Evolutionary conservation across 2,329 filamentous ascomycete genomes (phyloP).

Genomic region (Botrytis tulipae): DNA sequence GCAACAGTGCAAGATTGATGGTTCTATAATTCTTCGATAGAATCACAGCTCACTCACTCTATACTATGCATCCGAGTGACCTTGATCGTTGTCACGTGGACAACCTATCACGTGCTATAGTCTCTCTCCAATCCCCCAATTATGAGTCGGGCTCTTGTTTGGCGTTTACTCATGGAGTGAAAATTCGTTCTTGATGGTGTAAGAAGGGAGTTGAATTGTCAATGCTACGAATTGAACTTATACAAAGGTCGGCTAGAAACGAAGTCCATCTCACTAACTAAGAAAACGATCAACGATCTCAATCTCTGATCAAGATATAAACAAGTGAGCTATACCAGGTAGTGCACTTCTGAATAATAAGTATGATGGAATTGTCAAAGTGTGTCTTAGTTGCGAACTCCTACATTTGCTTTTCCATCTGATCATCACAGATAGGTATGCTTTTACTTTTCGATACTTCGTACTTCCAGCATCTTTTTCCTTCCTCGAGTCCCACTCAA

Average conservation of each 20-base stretch:
- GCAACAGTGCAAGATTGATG: background rate
- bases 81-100: background rate
- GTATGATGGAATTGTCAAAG: background rate
- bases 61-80: too few species aligned
- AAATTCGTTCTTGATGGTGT: background rate
- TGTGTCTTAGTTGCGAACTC: background rate
- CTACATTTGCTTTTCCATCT: background rate
- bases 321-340: background rate
- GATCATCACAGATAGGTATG: background rate
- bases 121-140: too few species aligned
- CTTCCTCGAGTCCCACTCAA: background rate
- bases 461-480: background rate
- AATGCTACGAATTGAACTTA: background rate
- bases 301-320: background rate
- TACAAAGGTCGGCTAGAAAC: background rate
- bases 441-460: background rate
- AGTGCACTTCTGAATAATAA: background rate
- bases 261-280: background rate
- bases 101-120: rapidly evolving
- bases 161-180: too few species aligned
- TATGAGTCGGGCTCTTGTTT: too few species aligned
- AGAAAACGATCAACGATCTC: background rate
- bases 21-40: background rate
- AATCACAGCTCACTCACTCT: background rate
- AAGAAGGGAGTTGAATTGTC: background rate